These are phyloP conservation scores for Aspergillus oerlinghausenensis DNA, from an alignment of 2,329 filamentous ascomycete genomes.

Conservation along the genomic window DNA sequence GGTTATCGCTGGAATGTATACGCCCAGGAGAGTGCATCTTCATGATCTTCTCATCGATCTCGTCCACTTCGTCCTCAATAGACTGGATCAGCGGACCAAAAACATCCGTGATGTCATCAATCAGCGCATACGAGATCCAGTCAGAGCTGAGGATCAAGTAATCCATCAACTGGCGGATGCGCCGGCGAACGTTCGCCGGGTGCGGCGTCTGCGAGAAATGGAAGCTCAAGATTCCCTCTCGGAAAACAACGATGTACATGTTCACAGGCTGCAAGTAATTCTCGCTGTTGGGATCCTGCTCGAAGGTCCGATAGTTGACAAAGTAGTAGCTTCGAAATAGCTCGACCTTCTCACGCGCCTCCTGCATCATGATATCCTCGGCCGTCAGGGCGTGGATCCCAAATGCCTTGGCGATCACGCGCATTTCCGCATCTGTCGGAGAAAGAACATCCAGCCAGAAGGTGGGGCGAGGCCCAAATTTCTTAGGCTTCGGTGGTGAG, in stretches of 20 bases:
- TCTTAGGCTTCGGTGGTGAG: conserved; percentile 34
- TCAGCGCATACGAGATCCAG: conserved; percentile 97
- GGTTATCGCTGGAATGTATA: conserved; percentile 12
- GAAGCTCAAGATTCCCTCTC: conserved; percentile 91
- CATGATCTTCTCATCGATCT: conserved; percentile 90
- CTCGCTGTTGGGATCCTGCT: conserved; percentile 84
- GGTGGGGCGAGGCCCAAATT: conserved; percentile 77
- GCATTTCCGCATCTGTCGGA: conserved; percentile 94
- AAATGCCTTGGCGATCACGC: conserved; percentile 84
- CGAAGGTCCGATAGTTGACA: conserved; percentile 96
- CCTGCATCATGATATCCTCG: conserved; percentile 96
- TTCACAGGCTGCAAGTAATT: conserved; percentile 94
- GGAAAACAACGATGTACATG: conserved; percentile 95
- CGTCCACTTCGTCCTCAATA: conserved; percentile 94
- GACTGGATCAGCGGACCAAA: conserved; percentile 88
- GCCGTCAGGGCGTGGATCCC: conserved; percentile 92
- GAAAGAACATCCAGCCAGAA: conserved; percentile 95
- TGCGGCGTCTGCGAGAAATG: conserved; percentile 97
- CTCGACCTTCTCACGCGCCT: conserved; percentile 96
- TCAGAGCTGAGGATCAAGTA: conserved; percentile 90
- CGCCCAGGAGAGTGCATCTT: conserved; percentile 63
- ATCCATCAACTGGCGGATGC: conserved; percentile 88
- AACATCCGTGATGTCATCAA: conserved; percentile 96
- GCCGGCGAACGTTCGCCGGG: conserved; percentile 87
- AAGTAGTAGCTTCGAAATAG: conserved; percentile 98